phyloP scores from a whole-genome alignment of 2,329 filamentous ascomycete species.

The Sporothrix variecibatus region DNA sequence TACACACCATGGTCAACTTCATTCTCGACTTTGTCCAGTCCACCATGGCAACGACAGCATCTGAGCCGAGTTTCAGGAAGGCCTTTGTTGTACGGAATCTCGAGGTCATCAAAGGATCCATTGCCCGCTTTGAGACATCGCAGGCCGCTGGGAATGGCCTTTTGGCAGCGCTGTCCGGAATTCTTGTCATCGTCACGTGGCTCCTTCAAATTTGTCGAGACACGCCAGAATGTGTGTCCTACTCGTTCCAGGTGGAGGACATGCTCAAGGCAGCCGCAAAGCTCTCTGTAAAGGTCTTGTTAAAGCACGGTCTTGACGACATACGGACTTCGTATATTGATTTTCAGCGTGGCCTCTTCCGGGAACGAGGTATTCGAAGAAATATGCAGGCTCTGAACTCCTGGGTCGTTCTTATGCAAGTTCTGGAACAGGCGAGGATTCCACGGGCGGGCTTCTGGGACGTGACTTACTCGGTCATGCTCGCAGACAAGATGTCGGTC shows the following conservation, averaged over 20 bases:
- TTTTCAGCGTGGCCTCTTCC: constrained; percentile 47
- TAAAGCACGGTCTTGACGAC: constrained; percentile 45
- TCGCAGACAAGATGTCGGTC: constrained; percentile 36
- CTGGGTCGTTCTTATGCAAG: constrained; percentile 61
- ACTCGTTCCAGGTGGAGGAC: constrained; percentile 52
- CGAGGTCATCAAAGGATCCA: constrained; percentile 48
- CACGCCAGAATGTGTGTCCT: constrained; percentile 36
- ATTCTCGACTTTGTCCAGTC: constrained; percentile 51
- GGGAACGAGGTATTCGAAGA: constrained; percentile 55
- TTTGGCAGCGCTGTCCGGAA: constrained; percentile 37
- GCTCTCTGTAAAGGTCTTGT: constrained; percentile 44
- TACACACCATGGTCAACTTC: constrained; percentile 45
- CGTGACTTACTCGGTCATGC: constrained; percentile 49
- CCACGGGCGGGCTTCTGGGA: constrained; percentile 63
- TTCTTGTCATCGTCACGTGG: constrained; percentile 43
- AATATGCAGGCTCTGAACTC: constrained; percentile 51
- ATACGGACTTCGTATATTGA: constrained; percentile 51
- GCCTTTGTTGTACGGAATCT: constrained; percentile 48
- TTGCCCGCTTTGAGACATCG: constrained; percentile 37
- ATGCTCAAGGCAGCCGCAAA: constrained; percentile 48
- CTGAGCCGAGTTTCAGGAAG: constrained; percentile 39
- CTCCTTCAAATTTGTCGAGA: constrained; percentile 48
- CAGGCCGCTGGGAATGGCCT: constrained; percentile 33
- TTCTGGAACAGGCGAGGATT: constrained; percentile 53
- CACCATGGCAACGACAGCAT: constrained; percentile 44